A percentile compares a stretch with the other conserved stretches of the same genome.
These are phyloP conservation scores for Lepidium aucheri DNA, from an alignment of 345 rosid species.

Conservation along the genomic window DNA sequence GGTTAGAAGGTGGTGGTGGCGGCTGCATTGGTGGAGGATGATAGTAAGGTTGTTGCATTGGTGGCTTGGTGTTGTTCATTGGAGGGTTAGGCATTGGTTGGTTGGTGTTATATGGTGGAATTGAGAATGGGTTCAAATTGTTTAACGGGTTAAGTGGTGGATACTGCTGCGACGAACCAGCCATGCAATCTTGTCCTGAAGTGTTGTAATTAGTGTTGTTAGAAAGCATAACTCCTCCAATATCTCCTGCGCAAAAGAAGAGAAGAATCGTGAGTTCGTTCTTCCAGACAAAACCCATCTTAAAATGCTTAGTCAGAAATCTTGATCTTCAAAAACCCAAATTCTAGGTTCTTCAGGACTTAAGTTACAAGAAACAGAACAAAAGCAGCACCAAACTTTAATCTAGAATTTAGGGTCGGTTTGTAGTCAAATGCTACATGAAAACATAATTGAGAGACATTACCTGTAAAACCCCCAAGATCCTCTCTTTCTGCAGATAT, in stretches of 20 bases:
- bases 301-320: not conserved
- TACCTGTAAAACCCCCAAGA: slow-evolving; percentile 37
- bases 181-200: slow-evolving; percentile 17
- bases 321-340: not conserved
- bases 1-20: slow-evolving; percentile 46
- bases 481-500: slow-evolving; percentile 44
- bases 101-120: not conserved
- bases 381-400: not conserved
- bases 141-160: slow-evolving; percentile 6
- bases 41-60: slow-evolving; percentile 19
- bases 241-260: slow-evolving; percentile 32
- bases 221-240: slow-evolving; percentile 41
- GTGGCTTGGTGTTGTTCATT: slow-evolving; percentile 24
- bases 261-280: not conserved
- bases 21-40: slow-evolving; percentile 42
- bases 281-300: not conserved
- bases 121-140: slow-evolving; percentile 3
- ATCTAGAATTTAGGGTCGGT: not conserved
- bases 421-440: not conserved
- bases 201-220: slow-evolving; percentile 1
- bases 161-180: slow-evolving; percentile 21
- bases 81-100: slow-evolving; percentile 17
- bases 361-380: not conserved
- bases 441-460: not conserved
- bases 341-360: not conserved